Conservation (phyloP, 768 basidiomycete genomes). For the Amyloporia xantha region DNA sequence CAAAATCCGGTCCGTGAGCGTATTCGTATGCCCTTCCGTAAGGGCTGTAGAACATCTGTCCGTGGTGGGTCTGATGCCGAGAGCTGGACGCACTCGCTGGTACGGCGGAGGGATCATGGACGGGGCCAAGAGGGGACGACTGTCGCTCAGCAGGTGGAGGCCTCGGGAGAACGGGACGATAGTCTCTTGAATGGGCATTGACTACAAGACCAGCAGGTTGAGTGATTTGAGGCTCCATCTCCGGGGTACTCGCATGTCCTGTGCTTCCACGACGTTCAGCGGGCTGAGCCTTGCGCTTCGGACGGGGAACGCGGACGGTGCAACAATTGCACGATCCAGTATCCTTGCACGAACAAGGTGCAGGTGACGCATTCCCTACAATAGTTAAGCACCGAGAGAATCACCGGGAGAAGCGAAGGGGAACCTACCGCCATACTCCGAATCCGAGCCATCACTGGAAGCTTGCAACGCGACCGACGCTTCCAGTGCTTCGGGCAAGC, state of each 20-base stretch:
- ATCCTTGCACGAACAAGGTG: constrained; percentile 38
- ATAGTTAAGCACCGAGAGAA: neutral
- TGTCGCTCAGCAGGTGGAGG: constrained; percentile 24
- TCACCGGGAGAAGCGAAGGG: constrained; percentile 3
- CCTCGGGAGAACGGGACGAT: constrained; percentile 64
- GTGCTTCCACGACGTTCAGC: neutral
- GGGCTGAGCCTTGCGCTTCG: constrained; percentile 8
- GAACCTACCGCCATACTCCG: constrained; percentile 48
- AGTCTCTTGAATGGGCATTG: constrained; percentile 15
- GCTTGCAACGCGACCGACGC: constrained; percentile 47
- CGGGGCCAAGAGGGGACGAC: constrained; percentile 23
- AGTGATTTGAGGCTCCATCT: constrained; percentile 3
- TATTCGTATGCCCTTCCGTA: constrained; percentile 63
- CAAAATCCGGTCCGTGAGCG: constrained; percentile 29
- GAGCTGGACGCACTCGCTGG: constrained; percentile 31
- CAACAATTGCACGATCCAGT: constrained; percentile 53
- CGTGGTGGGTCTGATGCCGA: constrained; percentile 42
- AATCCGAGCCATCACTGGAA: constrained; percentile 48
- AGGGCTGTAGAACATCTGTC: constrained; percentile 51
- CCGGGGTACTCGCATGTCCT: neutral
- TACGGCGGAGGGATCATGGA: constrained; percentile 45
- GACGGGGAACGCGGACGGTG: constrained; percentile 27
- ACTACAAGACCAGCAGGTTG: constrained; percentile 20
- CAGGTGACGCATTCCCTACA: constrained; percentile 4
- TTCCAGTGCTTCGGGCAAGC: constrained; percentile 65